Evolutionary conservation across 257 asterid genomes (phyloP).

Genomic region (Solanum etuberosum): DNA sequence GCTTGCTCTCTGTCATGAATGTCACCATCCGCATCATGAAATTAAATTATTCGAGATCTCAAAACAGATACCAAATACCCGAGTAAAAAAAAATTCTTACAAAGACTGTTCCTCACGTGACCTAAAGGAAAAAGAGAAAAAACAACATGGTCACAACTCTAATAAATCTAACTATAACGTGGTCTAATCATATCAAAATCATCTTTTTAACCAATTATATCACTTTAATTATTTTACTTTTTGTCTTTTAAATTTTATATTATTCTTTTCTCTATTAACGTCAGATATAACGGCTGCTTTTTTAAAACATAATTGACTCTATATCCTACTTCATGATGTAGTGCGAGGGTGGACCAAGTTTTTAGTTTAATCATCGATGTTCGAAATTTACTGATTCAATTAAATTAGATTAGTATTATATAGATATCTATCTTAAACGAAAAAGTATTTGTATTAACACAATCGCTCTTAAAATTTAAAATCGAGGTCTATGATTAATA

Average conservation of each 20-base stretch:
- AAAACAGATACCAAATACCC: neutral
- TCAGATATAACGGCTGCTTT: conserved; percentile 8
- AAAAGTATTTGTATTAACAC: too few relatives aligned
- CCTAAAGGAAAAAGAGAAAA: neutral
- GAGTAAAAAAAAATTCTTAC: neutral
- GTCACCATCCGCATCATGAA: neutral
- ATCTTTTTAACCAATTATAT: conserved; percentile 10
- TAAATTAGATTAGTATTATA: neutral
- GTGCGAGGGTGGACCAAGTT: neutral
- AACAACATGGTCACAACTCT: conserved; percentile 2
- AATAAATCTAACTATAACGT: conserved; percentile 3
- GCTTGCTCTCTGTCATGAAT: neutral
- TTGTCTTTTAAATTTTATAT: neutral
- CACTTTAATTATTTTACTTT: neutral
- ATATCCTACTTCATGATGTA: neutral
- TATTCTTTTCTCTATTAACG: neutral
- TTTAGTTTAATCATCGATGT: neutral
- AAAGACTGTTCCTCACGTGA: neutral
- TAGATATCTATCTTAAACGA: neutral
- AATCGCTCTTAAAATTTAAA: neutral
- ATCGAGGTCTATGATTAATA: neutral
- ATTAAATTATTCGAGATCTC: neutral
- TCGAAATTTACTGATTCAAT: neutral
- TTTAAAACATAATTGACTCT: neutral
- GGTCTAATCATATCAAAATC: conserved; percentile 31